Evolutionary conservation across 2,329 filamentous ascomycete species (phyloP).

Genomic region (Botryosphaeria dothidea): DNA sequence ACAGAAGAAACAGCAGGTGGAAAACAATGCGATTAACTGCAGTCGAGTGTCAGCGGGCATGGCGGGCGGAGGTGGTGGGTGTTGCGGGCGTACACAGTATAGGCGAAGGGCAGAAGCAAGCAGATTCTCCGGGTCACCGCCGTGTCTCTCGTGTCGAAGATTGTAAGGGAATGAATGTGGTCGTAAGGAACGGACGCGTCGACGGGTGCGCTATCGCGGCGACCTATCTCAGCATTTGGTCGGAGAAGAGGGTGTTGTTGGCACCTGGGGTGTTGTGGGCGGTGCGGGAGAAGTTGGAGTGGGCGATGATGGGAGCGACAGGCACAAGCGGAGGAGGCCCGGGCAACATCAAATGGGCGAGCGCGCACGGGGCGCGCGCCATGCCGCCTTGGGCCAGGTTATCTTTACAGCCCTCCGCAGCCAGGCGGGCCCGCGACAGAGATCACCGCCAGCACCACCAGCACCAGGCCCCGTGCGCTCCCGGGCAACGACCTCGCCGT

Average conservation of each 20-base stretch:
- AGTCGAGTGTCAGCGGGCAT: not conserved
- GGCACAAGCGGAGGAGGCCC: conserved; percentile 8
- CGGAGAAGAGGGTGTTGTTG: conserved; percentile 10
- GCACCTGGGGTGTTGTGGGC: conserved; percentile 5
- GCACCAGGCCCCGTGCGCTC: conserved; percentile 5
- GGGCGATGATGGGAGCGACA: conserved; percentile 17
- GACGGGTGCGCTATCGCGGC: conserved; percentile 13
- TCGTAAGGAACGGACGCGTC: conserved; percentile 20
- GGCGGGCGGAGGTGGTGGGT: not conserved
- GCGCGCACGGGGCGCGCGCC: conserved; percentile 12
- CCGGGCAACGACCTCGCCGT: not conserved
- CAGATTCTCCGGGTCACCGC: conserved; percentile 18
- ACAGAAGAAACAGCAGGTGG: conserved; percentile 3
- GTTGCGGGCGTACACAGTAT: conserved; percentile 17
- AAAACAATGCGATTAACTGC: conserved; percentile 20
- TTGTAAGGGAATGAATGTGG: conserved; percentile 15
- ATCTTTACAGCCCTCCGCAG: conserved; percentile 13
- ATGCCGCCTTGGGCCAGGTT: conserved; percentile 6
- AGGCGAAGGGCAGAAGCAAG: conserved; percentile 16
- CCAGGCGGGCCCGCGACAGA: conserved; percentile 12
- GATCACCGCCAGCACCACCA: conserved; percentile 15
- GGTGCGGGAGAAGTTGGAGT: conserved; percentile 16
- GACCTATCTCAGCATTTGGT: conserved; percentile 18
- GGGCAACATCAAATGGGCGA: conserved; percentile 13
- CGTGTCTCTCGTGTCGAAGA: conserved; percentile 15